These are phyloP conservation scores for Adansonia gregorii DNA, from an alignment of 441 rosid species.

Conservation along the genomic window DNA sequence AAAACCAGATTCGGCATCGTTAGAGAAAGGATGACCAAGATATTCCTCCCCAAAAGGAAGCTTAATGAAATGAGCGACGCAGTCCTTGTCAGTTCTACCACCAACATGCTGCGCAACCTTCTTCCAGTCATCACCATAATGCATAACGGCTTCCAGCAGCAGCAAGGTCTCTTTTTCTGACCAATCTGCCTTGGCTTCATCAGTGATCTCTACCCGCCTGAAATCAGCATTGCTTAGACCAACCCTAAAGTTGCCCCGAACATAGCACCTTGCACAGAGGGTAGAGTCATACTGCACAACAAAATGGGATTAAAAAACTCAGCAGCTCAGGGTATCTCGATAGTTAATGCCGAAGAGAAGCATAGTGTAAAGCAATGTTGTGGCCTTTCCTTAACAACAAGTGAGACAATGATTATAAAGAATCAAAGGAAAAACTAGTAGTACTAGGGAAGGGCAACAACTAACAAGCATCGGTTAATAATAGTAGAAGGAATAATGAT, in stretches of 20 bases:
- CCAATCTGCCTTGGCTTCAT: slow-evolving; percentile 78
- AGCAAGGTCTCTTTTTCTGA: slow-evolving; percentile 82
- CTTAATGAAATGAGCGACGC: slow-evolving; percentile 76
- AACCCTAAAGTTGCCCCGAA: slow-evolving; percentile 77
- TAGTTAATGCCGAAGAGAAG: neutral
- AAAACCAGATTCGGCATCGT: slow-evolving; percentile 40
- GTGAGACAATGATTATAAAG: neutral
- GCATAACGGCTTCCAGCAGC: slow-evolving; percentile 82
- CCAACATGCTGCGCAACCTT: slow-evolving; percentile 81
- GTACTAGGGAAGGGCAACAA: neutral
- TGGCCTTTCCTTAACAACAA: neutral
- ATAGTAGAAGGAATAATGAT: neutral
- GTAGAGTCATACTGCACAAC: slow-evolving; percentile 73
- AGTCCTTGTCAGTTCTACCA: slow-evolving; percentile 86
- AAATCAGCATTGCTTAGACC: slow-evolving; percentile 86
- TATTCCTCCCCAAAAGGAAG: slow-evolving; percentile 87
- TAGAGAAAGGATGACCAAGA: slow-evolving; percentile 44
- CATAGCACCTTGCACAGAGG: slow-evolving; percentile 95
- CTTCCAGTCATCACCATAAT: slow-evolving; percentile 91
- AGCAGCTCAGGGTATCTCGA: neutral
- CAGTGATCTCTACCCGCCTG: slow-evolving; percentile 85
- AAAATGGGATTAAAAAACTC: neutral
- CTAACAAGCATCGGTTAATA: neutral
- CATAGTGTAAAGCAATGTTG: neutral
- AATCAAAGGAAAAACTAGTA: neutral